Percentiles rank a stretch among this genome's conserved stretches.
Evolutionary conservation across 2,329 filamentous ascomycete genomes (phyloP).

Genomic region (Talaromyces sp.): DNA sequence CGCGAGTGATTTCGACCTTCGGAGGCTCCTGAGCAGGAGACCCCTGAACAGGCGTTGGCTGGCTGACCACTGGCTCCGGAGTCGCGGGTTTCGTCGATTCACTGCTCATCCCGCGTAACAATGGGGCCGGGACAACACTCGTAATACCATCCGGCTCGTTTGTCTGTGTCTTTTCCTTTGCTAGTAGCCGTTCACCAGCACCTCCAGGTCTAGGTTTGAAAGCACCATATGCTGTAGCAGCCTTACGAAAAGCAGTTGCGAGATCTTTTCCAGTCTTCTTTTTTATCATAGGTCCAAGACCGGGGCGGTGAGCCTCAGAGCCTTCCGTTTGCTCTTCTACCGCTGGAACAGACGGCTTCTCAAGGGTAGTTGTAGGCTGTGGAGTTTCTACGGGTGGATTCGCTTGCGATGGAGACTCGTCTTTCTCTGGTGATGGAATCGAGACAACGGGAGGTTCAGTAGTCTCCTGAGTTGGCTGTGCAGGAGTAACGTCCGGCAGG

Average conservation of each 20-base stretch:
- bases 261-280: slow-evolving; percentile 70
- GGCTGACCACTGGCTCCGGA: slow-evolving; percentile 22
- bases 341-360: background rate
- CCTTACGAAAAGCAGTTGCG: slow-evolving; percentile 74
- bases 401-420: slow-evolving; percentile 19
- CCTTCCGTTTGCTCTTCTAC: slow-evolving; percentile 9
- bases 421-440: background rate
- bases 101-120: slow-evolving; percentile 40
- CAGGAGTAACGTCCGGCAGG: background rate
- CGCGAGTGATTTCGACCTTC: slow-evolving; percentile 40
- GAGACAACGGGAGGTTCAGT: background rate
- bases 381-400: slow-evolving; percentile 21
- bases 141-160: slow-evolving; percentile 86
- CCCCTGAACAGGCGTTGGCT: slow-evolving; percentile 12
- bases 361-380: background rate
- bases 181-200: slow-evolving; percentile 73
- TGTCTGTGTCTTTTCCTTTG: slow-evolving; percentile 54
- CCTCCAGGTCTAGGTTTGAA: slow-evolving; percentile 90
- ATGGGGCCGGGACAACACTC: slow-evolving; percentile 77
- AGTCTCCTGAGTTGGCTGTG: background rate
- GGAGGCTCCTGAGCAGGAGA: slow-evolving; percentile 27
- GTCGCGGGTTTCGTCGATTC: slow-evolving; percentile 35
- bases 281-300: slow-evolving; percentile 87
- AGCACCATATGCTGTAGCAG: slow-evolving; percentile 64
- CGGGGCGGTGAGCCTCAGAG: slow-evolving; percentile 60